These are phyloP conservation scores for Coemansia sp. DNA, from an alignment of 192 early-diverging fungal species.

Conservation along the genomic window DNA sequence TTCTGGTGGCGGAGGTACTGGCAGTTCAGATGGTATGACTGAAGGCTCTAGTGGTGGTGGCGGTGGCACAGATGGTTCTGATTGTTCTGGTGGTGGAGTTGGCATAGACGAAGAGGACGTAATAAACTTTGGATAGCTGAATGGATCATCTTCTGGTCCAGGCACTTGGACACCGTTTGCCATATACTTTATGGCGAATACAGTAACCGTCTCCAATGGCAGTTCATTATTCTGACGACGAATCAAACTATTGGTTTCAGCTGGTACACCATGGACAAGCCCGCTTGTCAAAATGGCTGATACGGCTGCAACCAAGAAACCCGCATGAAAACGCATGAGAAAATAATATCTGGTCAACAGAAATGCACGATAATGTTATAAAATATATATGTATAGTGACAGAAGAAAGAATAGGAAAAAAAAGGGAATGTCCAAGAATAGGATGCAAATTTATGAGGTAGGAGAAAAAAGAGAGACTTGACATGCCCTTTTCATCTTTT, in stretches of 20 bases:
- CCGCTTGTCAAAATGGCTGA: neutral
- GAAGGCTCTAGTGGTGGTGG: neutral
- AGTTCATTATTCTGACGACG: slow-evolving; percentile 8
- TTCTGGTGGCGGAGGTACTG: neutral
- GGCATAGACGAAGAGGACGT: neutral
- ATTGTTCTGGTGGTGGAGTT: neutral
- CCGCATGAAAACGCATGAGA: neutral
- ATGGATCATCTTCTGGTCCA: neutral
- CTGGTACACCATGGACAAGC: neutral
- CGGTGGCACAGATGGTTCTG: neutral
- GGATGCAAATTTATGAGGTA: neutral
- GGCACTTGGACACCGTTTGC: neutral
- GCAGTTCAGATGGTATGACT: neutral
- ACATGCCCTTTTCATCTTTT: neutral
- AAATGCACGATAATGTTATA: slow-evolving; percentile 8
- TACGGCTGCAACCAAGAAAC: neutral
- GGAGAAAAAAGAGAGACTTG: neutral
- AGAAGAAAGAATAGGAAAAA: slow-evolving; percentile 6
- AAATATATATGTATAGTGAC: neutral
- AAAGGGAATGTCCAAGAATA: neutral
- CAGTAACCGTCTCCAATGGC: neutral
- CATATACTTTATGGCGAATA: slow-evolving; percentile 1
- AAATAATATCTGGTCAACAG: slow-evolving; percentile 35
- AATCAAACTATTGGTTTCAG: slow-evolving; percentile 9
- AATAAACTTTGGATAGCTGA: slow-evolving; percentile 10